phyloP scores from a whole-genome alignment of 768 basidiomycete species.

The Pleurotus tuoliensis region DNA sequence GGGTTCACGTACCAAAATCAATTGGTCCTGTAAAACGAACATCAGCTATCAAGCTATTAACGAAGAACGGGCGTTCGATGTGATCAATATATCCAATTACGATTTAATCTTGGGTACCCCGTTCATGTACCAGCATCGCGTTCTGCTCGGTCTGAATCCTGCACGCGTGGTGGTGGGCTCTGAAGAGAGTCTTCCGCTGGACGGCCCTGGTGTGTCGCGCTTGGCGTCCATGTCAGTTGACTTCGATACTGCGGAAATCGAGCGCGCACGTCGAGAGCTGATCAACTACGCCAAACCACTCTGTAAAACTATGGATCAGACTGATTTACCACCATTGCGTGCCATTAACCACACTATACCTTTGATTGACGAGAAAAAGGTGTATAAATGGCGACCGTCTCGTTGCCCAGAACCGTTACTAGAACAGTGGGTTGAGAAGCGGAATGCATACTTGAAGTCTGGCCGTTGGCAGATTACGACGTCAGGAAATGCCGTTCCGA shows the following conservation, averaged over 20 bases:
- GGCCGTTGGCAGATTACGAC: conserved; percentile 25
- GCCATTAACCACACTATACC: conserved; percentile 40
- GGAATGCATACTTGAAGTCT: conserved; percentile 22
- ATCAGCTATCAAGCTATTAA: conserved; percentile 32
- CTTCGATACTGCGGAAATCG: conserved; percentile 1
- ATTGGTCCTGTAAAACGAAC: conserved; percentile 16
- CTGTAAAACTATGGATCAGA: conserved; percentile 23
- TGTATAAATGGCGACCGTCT: conserved; percentile 29
- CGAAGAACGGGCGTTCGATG: conserved; percentile 24
- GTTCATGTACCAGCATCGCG: conserved; percentile 29
- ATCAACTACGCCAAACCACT: conserved; percentile 18
- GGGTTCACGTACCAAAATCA: conserved; percentile 36
- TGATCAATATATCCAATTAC: conserved; percentile 36
- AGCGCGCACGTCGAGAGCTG: conserved; percentile 13
- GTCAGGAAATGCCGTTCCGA: conserved; percentile 29
- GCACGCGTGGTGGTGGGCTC: conserved; percentile 21
- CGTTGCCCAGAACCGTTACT: conserved; percentile 33
- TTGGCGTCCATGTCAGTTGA: too few species aligned
- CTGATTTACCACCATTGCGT: conserved; percentile 30
- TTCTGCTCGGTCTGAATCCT: conserved; percentile 22
- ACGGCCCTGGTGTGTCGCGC: background rate
- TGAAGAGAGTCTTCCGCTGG: conserved; percentile 13
- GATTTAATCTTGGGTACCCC: conserved; percentile 39
- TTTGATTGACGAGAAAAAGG: conserved; percentile 28
- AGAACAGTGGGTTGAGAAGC: conserved; percentile 25